Evolutionary conservation across 331 rosid genomes (phyloP), one percentile per base, ranked within the genome.

Genomic region (Erythrophleum ivorense): DNA sequence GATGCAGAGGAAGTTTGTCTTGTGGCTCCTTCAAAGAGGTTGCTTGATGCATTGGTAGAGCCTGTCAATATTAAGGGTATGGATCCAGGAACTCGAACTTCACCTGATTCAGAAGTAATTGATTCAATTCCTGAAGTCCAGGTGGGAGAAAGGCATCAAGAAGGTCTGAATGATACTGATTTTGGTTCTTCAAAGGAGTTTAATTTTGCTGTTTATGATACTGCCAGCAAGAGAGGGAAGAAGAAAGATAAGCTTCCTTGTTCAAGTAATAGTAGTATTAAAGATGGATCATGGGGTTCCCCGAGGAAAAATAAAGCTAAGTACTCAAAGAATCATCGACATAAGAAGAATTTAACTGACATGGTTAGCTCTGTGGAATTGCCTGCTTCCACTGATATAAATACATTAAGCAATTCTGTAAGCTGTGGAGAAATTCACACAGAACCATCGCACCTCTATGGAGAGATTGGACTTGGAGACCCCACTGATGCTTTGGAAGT

Each of bases 71-170:
- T 53, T 74, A 75, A 84, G 80, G 85, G 80, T 84, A 85, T 78
- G 87, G 95, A 96, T 85, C 94, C 99, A 49, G 98, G 94, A 89
- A 95, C 97, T 58, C 98, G 96, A 89, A 91, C 99, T 84, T 95
- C 99, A 49, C 99, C 98, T 78, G 97, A 93, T 87, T 95, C 99
- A 24, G 99, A 93, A 91, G 97, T 95, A 73, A 91, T 91, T 62
- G 90, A 93, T 87, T 79, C 89, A 63, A 77, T 79, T 82, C 95
- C 90, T 0, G 96, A 93, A 78, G 86, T 83, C 72, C 97, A 81
- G 82, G 86, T 80, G 52, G 90, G 87, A 64, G 91, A 84, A 73
- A 86, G 84, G 75, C 90, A 85, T 48, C 87, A 81, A 38, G 91
- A 87, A 74, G 87, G 79, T 54, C 67, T 80, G 79, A 88, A 84